Percentiles rank a stretch among this genome's conserved stretches.
phyloP scores from a whole-genome alignment of 352 stramenopile species.

The Pythium scleroteichum region DNA sequence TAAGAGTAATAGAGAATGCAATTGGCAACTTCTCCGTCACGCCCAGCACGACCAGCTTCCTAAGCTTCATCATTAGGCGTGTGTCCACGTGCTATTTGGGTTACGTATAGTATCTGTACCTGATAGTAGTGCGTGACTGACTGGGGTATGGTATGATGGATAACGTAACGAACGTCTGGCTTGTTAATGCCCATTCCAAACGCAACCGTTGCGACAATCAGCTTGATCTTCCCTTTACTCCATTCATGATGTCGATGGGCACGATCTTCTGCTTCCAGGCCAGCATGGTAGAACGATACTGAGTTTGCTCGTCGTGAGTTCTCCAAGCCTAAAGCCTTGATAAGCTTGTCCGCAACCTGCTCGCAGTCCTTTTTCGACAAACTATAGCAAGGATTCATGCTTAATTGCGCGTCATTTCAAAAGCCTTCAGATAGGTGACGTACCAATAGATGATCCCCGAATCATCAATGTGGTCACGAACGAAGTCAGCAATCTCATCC shows the following conservation, averaged over 20 bases:
- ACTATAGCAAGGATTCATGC: no score
- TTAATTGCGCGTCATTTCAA: no score
- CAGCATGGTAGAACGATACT: constrained; percentile 86
- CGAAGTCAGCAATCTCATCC: constrained; percentile 75
- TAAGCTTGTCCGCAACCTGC: constrained; percentile 76
- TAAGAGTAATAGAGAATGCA: constrained; percentile 90
- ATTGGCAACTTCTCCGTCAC: constrained; percentile 80
- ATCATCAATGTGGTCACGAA: constrained; percentile 81
- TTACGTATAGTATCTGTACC: no score
- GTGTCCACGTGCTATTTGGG: no score
- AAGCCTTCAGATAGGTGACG: neutral
- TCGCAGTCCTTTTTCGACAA: constrained; percentile 90
- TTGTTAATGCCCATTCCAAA: constrained; percentile 93
- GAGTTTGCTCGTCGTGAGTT: constrained; percentile 61
- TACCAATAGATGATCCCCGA: constrained; percentile 91
- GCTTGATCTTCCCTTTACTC: constrained; percentile 90
- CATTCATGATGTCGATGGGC: constrained; percentile 80
- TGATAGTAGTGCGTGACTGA: constrained; percentile 91
- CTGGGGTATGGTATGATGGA: constrained; percentile 87
- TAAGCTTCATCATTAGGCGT: no score
- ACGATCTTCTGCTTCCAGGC: constrained; percentile 74
- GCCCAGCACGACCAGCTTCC: constrained; percentile 81
- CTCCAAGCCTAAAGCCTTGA: constrained; percentile 77
- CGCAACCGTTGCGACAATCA: constrained; percentile 86
- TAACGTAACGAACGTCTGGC: constrained; percentile 87